A percentile compares a stretch with the other conserved stretches of the same genome.
Evolutionary conservation across 495 filamentous ascomycete species (phyloP).

Genomic region (Penicillium odoratum): DNA sequence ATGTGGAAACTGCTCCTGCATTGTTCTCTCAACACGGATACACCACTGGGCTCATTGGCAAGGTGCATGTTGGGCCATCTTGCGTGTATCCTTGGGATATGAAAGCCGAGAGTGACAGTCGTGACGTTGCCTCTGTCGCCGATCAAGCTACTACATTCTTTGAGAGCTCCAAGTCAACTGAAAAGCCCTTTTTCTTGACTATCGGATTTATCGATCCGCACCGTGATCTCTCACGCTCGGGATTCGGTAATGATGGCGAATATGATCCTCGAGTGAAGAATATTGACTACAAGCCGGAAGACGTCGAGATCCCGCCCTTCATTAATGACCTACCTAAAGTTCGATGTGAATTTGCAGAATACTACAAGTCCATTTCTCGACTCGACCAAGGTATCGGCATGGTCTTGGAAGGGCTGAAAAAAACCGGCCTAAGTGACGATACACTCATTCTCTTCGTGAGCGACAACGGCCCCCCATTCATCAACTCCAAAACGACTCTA

Average conservation of each 20-base stretch:
- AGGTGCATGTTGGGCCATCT: constrained; percentile 46
- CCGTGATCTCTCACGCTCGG: constrained; percentile 37
- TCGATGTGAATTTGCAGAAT: constrained; percentile 41
- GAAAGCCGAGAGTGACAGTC: constrained; percentile 35
- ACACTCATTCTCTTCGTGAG: constrained; percentile 46
- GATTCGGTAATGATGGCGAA: constrained; percentile 41
- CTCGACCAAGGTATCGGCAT: constrained; percentile 44
- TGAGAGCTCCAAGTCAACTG: constrained; percentile 23
- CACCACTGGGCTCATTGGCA: constrained; percentile 45
- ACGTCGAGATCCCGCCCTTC: constrained; percentile 35
- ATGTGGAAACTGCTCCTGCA: constrained; percentile 40
- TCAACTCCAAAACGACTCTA: constrained; percentile 50
- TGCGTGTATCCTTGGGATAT: constrained; percentile 44
- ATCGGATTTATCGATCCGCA: constrained; percentile 49
- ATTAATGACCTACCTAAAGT: constrained; percentile 39
- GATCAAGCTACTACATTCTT: constrained; percentile 39
- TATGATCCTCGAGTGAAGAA: constrained; percentile 20
- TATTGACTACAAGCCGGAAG: constrained; percentile 17
- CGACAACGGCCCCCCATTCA: constrained; percentile 49
- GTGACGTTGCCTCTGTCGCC: constrained; percentile 32
- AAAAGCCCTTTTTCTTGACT: constrained; percentile 41
- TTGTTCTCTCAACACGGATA: constrained; percentile 38
- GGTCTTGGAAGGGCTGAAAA: constrained; percentile 35
- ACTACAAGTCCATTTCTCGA: constrained; percentile 42
- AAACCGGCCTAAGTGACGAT: constrained; percentile 29